Evolutionary conservation across 306 rosid genomes (phyloP), one percentile per base, ranked within the genome.

Genomic region (Vicia sativa): DNA sequence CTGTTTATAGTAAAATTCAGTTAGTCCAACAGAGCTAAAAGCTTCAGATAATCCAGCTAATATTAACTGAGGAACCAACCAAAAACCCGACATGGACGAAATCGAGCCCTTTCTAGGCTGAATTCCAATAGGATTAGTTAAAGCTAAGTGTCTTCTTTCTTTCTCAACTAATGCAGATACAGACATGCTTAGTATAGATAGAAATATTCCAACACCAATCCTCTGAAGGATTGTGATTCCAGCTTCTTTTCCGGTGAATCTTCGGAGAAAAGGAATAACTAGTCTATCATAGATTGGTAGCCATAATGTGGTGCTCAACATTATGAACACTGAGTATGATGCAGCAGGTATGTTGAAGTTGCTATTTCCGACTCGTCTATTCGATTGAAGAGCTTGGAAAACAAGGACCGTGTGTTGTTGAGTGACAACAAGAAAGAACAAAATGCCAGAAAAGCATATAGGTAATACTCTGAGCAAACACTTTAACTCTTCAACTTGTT

Each of bases 401-500:
- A 90, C 88, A 38, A 60, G 79, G 6, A 80, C 46, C 0, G 96
- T 87, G 44, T 83, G 63, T 49, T 78, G 88, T 62, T 90, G 98
- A 16, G 74, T 83, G 5, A 81, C 73, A 8, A 67, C 77, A 18
- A 82, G 0, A 42, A 75, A 11, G 79, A 60, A 87, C 7, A 82
- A 5, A 41, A 85, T 49, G 12, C 75, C 87, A 35, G 96, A 28
- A 6, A 77, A 9, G 93, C 91, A 90, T 66, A 90, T 76, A 13
- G 98, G 98, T 11, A 92, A 50, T 4, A 86, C 87, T 78, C 93
- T 92, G 39, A 82, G 3, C 46, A 87, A 14, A 65, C 96, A 86
- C 62, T 92, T 92, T 68, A 79, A 72, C 77, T 90, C 96, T 80
- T 92, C 98, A 84, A 92, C 96, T 82, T 92, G 93, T 73, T 92